Percentiles rank a stretch among this genome's conserved stretches.
phyloP scores from a whole-genome alignment of 2,329 filamentous ascomycete species.

The Aspergillus viridinutans region DNA sequence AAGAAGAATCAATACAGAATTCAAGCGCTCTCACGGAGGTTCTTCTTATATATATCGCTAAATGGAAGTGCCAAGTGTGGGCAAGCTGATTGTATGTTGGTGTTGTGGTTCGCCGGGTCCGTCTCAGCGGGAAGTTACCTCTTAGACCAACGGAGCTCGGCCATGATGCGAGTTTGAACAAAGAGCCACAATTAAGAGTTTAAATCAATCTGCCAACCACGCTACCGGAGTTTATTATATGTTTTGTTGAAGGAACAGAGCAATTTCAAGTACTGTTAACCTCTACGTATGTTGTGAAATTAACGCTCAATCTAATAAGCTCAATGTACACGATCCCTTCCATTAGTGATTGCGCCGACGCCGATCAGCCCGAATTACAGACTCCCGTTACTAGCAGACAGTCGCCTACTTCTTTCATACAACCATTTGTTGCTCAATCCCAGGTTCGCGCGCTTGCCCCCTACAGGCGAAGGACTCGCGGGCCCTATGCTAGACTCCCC shows the following conservation, averaged over 20 bases:
- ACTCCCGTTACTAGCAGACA: constrained; percentile 36
- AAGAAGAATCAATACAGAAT: neutral
- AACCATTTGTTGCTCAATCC: constrained; percentile 90
- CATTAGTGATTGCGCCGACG: constrained; percentile 6
- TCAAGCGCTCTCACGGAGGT: neutral
- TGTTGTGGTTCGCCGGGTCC: constrained; percentile 11
- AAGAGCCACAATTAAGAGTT: neutral
- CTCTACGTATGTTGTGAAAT: neutral
- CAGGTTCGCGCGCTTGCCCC: constrained; percentile 65
- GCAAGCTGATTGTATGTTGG: constrained; percentile 18
- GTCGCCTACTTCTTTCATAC: constrained; percentile 67
- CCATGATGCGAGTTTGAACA: neutral
- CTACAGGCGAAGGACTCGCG: constrained; percentile 64
- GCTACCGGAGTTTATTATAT: neutral
- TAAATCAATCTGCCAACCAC: neutral
- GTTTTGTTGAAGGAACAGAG: neutral
- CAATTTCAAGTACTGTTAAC: neutral
- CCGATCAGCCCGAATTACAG: constrained; percentile 19
- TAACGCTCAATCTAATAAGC: constrained; percentile 12
- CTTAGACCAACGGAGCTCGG: constrained; percentile 7
- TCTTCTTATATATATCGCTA: constrained; percentile 2
- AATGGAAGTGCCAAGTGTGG: constrained; percentile 8
- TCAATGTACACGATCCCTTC: constrained; percentile 14
- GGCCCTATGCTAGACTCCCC: constrained; percentile 51
- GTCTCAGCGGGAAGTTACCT: constrained; percentile 14